Evolutionary conservation across 1,139 yeast genomes (phyloP).

Genomic region (Geotrichum restrictum): DNA sequence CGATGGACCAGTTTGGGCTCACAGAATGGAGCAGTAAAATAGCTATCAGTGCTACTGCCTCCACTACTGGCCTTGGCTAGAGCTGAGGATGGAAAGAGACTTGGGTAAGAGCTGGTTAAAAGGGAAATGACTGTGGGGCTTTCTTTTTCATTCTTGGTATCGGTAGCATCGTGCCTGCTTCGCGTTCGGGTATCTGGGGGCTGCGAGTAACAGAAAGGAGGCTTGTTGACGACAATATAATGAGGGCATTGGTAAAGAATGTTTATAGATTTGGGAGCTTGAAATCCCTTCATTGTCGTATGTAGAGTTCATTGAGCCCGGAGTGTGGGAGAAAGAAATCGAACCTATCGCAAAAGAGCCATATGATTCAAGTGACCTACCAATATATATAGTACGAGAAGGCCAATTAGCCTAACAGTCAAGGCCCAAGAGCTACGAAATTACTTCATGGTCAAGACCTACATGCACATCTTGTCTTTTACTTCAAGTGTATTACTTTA

Average conservation of each 20-base stretch:
- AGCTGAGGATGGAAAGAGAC: not conserved
- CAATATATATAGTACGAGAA: too few species aligned
- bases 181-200: conserved; percentile 22
- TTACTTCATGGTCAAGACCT: too few species aligned
- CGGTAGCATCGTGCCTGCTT: too few species aligned
- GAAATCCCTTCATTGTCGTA: not conserved
- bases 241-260: conserved; percentile 24
- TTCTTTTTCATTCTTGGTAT: not conserved
- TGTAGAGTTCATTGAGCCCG: too few species aligned
- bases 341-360: not conserved
- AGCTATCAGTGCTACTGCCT: too few species aligned
- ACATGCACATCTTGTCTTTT: too few species aligned
- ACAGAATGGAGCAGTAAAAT: conserved; percentile 26
- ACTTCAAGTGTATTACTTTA: conserved; percentile 1
- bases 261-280: not conserved
- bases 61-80: not conserved
- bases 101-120: not conserved
- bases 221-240: conserved; percentile 30
- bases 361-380: too few species aligned
- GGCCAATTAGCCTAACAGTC: too few species aligned
- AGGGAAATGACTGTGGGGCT: not conserved
- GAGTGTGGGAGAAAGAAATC: not conserved
- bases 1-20: conserved; percentile 33
- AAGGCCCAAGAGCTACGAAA: too few species aligned
- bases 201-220: conserved; percentile 29